Evolutionary conservation across 139 green algal species (phyloP), one percentile per base, ranked within the genome.

Genomic region (Chlorella sorokiniana): DNA sequence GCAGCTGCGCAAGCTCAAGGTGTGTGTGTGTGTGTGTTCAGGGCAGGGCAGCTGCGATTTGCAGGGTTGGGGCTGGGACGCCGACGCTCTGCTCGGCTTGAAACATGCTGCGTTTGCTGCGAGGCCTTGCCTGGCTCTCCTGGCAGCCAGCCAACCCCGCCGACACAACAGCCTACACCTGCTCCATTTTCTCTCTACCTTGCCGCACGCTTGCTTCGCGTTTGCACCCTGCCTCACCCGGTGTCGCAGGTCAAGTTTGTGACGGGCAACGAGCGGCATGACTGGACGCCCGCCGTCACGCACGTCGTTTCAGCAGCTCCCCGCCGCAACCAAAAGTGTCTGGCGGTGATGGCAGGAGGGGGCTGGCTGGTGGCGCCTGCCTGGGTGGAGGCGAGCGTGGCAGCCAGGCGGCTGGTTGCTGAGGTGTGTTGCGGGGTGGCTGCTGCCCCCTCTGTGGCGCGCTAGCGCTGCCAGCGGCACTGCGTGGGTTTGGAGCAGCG

Each of bases 311-410:
- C 69, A 14, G 23, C 45, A 9, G 69, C 69, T 11, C 69, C 69
- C n/a, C 69, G 69, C 42, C 69, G 69, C 69, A 76, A 76, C 44
- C 69, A 76, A 18, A 76, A 76, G 69, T 76, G 69, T 44, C 44
- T 76, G 69, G 69, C 69, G 0, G 44, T 51, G 69, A 61, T 76
- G 69, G 69, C 69, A 11, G 45, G 44, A 9, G 69, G 69, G 44
- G 31, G 44, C n/a, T 76, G 69, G 69, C 69, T 76, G n/a, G 27
- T 76, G 42, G 48, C 44, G 14, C 44, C 69, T 2, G 31, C 23
- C 69, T 76, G 69, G 69, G 69, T 76, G 69, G 42, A 76, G 42
- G 42, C 45, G 1, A 63, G 42, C 9, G 44, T 10, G 42, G 69
- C 42, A 42, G 69, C 69, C 14, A 25, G 69, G 9, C 4, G 31